Evolutionary conservation across 495 filamentous ascomycete genomes (phyloP).

Genomic region (Saxophila tyrrhenica): DNA sequence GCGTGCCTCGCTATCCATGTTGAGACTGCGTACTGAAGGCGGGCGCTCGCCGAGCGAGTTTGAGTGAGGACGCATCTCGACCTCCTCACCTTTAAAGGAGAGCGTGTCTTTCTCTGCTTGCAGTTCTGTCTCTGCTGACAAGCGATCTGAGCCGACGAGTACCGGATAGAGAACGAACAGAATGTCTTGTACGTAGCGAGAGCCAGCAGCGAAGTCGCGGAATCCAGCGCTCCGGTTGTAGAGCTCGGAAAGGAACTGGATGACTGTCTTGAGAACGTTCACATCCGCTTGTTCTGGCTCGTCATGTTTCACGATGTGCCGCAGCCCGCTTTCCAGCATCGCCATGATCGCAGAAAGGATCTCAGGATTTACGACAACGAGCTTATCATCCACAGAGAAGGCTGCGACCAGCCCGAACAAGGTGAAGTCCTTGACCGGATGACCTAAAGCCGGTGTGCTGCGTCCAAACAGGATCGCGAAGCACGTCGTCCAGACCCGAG

Average conservation of each 20-base stretch:
- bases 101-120: conserved; percentile 65
- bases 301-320: conserved; percentile 51
- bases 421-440: conserved; percentile 63
- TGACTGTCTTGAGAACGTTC: conserved; percentile 53
- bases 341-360: conserved; percentile 68
- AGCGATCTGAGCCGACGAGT: conserved; percentile 69
- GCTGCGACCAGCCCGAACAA: conserved; percentile 58
- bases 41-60: conserved; percentile 38
- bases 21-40: conserved; percentile 62
- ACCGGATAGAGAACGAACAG: conserved; percentile 72
- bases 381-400: conserved; percentile 45
- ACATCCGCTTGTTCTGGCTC: conserved; percentile 7
- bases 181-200: conserved; percentile 67
- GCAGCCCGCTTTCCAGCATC: conserved; percentile 77
- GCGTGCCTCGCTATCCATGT: conserved; percentile 32
- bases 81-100: conserved; percentile 75
- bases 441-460: conserved; percentile 57
- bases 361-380: conserved; percentile 62
- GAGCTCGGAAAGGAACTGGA: conserved; percentile 67
- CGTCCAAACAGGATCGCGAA: conserved; percentile 80
- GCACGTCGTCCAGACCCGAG: conserved; percentile 75
- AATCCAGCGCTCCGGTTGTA: conserved; percentile 63
- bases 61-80: conserved; percentile 65
- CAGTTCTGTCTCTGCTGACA: conserved; percentile 72
- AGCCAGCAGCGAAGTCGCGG: conserved; percentile 64